Percentiles rank a stretch among this genome's conserved stretches.
phyloP scores from a whole-genome alignment of 2,329 filamentous ascomycete species.

The Diaporthe sp. region DNA sequence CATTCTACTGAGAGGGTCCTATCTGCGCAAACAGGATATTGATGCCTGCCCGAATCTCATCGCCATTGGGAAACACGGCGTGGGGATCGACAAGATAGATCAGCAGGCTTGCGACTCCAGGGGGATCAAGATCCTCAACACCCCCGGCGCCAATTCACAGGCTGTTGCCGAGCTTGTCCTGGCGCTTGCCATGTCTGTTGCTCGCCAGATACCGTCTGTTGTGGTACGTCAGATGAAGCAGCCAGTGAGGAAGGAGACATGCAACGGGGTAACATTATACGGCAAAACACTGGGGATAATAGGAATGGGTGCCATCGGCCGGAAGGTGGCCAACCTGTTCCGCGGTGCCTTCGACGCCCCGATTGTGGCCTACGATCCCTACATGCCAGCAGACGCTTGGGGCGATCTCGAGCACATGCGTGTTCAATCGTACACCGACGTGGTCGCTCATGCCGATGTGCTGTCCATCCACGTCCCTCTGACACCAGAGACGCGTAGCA shows the following conservation, averaged over 20 bases:
- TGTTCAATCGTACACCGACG: constrained; percentile 43
- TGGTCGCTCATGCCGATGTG: constrained; percentile 46
- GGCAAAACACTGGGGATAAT: constrained; percentile 49
- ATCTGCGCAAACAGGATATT: background rate
- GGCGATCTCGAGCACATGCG: constrained; percentile 39
- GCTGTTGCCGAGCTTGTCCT: constrained; percentile 48
- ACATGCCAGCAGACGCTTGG: constrained; percentile 37
- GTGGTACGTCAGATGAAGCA: constrained; percentile 40
- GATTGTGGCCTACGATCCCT: constrained; percentile 49
- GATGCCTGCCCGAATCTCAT: background rate
- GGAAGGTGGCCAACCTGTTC: constrained; percentile 48
- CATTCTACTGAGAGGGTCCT: background rate
- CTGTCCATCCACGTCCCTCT: constrained; percentile 48
- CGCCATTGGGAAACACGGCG: constrained; percentile 45
- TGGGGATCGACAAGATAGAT: constrained; percentile 45
- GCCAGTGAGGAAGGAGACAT: constrained; percentile 41
- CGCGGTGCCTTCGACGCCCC: constrained; percentile 42
- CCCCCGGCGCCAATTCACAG: constrained; percentile 43
- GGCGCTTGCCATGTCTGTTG: constrained; percentile 44
- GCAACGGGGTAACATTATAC: constrained; percentile 43
- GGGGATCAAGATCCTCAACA: constrained; percentile 41
- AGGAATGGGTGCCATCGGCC: constrained; percentile 51
- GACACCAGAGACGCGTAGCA: constrained; percentile 40
- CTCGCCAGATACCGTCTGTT: constrained; percentile 44
- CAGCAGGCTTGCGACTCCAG: constrained; percentile 38